Evolutionary conservation across 768 basidiomycete genomes (phyloP).

Genomic region (Macrocybe gigantea): DNA sequence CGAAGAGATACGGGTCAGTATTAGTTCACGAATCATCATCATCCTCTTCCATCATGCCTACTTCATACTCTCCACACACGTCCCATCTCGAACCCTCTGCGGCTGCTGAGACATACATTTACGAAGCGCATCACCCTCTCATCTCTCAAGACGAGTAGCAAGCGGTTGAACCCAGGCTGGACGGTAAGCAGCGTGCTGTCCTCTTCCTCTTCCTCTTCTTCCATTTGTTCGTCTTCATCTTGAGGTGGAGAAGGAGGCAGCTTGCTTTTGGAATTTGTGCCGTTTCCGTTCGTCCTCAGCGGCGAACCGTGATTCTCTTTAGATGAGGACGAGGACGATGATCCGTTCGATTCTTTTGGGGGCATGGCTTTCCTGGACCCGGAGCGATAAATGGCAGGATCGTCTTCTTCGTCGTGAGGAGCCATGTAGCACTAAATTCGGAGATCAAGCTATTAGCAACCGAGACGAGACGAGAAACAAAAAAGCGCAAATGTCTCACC

Average conservation of each 20-base stretch:
- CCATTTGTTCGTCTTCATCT: slow-evolving; percentile 37
- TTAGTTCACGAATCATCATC: slow-evolving; percentile 22
- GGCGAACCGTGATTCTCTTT: not conserved
- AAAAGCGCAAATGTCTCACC: slow-evolving; percentile 32
- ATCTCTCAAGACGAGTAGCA: slow-evolving; percentile 87
- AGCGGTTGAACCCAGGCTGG: slow-evolving; percentile 84
- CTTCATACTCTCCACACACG: slow-evolving; percentile 86
- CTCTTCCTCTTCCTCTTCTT: slow-evolving; percentile 57
- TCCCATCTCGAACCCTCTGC: slow-evolving; percentile 94
- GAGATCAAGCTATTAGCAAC: slow-evolving; percentile 1
- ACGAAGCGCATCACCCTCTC: slow-evolving; percentile 93
- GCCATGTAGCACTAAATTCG: slow-evolving; percentile 81
- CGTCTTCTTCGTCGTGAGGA: slow-evolving; percentile 90
- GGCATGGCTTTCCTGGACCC: slow-evolving; percentile 20
- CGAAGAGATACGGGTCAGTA: not conserved
- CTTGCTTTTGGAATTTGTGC: not conserved
- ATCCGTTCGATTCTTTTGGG: slow-evolving; percentile 30
- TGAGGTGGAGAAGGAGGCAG: slow-evolving; percentile 13
- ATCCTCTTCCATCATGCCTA: slow-evolving; percentile 68
- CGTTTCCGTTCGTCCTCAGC: not conserved
- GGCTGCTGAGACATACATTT: slow-evolving; percentile 87
- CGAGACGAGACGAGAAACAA: slow-evolving; percentile 4
- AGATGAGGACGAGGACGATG: slow-evolving; percentile 14
- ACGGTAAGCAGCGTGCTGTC: slow-evolving; percentile 79
- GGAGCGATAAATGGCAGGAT: slow-evolving; percentile 88